Base-by-base conservation (phyloP, 2,329 filamentous ascomycete genomes). In the Exophiala aquamarina region DNA sequence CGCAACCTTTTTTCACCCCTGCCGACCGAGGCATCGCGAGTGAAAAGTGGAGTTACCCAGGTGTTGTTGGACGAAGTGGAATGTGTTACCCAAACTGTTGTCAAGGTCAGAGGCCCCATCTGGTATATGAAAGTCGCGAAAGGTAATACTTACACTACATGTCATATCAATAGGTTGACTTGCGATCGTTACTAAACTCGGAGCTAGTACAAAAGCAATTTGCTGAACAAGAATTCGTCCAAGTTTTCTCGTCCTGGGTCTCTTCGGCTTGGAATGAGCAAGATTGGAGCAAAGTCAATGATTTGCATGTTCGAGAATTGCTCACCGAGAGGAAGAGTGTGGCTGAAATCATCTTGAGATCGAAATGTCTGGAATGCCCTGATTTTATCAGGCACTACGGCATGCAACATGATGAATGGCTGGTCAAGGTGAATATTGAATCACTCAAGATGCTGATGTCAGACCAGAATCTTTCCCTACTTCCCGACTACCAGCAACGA, bases 321-420 rank as follows among this genome's bases (percentile, higher is more conserved):
- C 75, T 94, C 5, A 82, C 87, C 51, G 83, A 86, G 66, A 78
- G 93, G 38, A 73, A 74, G 31, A 78, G 82, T 50, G 78, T 85
- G 52, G 82, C 83, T 7, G 69, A 72, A 33, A 76, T 75, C 46
- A 83, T 85, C n/a, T 77, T 85, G 48, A 73, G 77, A 18, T 82
- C 83, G 31, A 75, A 80, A 19, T 87, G 86, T 51, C 67, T 87
- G 17, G 69, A 76, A 29, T 98, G 93, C 61, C 80, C 84, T 0
- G 69, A 86, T 41, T 95, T 97, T 68, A 65, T 93, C 53, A 92
- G 94, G 68, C 93, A 98, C 66, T 96, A 93, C 64, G 87, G 90
- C 53, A 94, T 95, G 87, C 88, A 91, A 62, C 90, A 98, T 63
- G 89, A 96, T 63, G 88, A 96, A 69, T 97, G 92, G 90, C 78